Base-by-base conservation (phyloP, 768 basidiomycete species). In the Grammothele lineata region DNA sequence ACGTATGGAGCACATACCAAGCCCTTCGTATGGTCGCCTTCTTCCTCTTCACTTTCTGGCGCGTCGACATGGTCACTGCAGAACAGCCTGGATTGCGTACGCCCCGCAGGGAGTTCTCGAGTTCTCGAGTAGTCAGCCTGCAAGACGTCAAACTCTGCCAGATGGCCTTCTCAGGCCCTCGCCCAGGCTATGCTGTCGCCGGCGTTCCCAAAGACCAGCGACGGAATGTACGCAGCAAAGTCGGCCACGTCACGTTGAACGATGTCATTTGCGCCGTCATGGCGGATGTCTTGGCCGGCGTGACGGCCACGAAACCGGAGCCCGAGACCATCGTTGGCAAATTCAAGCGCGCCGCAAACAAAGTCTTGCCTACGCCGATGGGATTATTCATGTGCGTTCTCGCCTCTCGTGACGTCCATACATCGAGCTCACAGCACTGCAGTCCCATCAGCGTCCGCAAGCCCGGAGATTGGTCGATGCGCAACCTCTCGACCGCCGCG, bases 391-490 rank as follows among this genome's bases (percentile, higher is more conserved):
- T 59, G 56, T 59, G 23, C 14, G 55, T 45, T 32, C 23, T n/a
- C n/a, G n/a, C n/a, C n/a, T n/a, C n/a, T n/a, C n/a, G n/a, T n/a
- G n/a, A n/a, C n/a, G n/a, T n/a, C n/a, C n/a, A n/a, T n/a, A n/a
- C n/a, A n/a, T n/a, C n/a, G n/a, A n/a, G n/a, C n/a, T n/a, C n/a
- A n/a, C n/a, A n/a, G n/a, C 19, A 7, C 15, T 10, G 15, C 40
- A 59, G 58, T 8, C 58, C 58, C 9, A 55, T 59, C 39, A 59
- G 58, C 33, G 38, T 57, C 21, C 58, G 58, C 18, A 26, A 46
- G 1, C 55, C 58, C 7, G 58, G 56, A n/a, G 56, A 59, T 45
- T 57, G 50, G 53, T 59, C 58, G 21, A 57, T 59, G 56, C 58
- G 54, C 24, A 59, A 59, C 37, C 51, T 59, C 22, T 56, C 55